Evolutionary conservation across 164 flowering plant species (phyloP).

Genomic region (Kingdonia uniflora): DNA sequence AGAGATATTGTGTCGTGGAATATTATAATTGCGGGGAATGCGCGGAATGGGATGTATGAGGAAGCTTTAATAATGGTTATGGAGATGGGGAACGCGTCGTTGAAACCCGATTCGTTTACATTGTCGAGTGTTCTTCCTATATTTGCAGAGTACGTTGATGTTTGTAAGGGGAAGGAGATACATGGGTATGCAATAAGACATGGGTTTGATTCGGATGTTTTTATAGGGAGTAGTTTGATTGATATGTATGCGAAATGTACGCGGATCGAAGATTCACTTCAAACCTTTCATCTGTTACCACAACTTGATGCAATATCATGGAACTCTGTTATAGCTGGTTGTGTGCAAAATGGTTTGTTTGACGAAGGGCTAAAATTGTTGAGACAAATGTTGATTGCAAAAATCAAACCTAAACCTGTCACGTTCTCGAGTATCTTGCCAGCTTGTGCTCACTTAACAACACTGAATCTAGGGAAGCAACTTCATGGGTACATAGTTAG

Average conservation of each 20-base stretch:
- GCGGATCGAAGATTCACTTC: constrained; percentile 40
- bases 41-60: constrained; percentile 48
- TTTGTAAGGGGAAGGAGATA: constrained; percentile 68
- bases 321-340: constrained; percentile 79
- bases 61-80: constrained; percentile 62
- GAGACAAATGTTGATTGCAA: constrained; percentile 51
- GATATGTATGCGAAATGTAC: constrained; percentile 88
- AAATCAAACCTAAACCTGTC: constrained; percentile 41
- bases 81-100: constrained; percentile 46
- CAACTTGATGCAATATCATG: constrained; percentile 59
- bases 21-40: constrained; percentile 65
- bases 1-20: constrained; percentile 89
- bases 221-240: constrained; percentile 71
- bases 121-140: constrained; percentile 71
- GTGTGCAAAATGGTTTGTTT: constrained; percentile 74
- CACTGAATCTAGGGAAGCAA: constrained; percentile 71
- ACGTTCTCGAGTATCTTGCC: constrained; percentile 84
- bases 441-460: constrained; percentile 76
- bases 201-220: constrained; percentile 48
- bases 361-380: constrained; percentile 67
- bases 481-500: constrained; percentile 68
- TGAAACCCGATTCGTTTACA: constrained; percentile 77
- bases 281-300: constrained; percentile 44
- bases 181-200: constrained; percentile 70
- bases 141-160: constrained; percentile 54